Percentiles rank a stretch among this genome's conserved stretches.
Evolutionary conservation across 768 basidiomycete genomes (phyloP).

Genomic region (Calocybe gangraenosa): DNA sequence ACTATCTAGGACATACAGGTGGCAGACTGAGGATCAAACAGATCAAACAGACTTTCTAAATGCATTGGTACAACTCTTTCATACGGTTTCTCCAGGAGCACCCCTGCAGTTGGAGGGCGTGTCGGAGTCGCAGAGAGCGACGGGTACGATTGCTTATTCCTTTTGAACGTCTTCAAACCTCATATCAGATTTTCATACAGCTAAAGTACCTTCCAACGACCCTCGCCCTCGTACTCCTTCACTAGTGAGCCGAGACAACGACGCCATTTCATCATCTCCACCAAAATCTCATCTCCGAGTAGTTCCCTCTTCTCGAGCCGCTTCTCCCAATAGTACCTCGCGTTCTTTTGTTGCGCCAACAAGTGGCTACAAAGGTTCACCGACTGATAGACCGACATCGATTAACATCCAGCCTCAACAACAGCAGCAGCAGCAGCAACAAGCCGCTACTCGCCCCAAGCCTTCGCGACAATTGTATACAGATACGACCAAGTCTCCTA

Average conservation of each 20-base stretch:
- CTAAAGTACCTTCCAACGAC: conserved; percentile 14
- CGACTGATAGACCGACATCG: conserved; percentile 26
- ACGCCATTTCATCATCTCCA: conserved; percentile 17
- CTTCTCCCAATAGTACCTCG: conserved; percentile 34
- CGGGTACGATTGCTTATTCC: conserved; percentile 23
- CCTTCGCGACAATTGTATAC: conserved; percentile 43
- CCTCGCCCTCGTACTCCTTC: conserved; percentile 22
- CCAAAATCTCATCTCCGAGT: conserved; percentile 21
- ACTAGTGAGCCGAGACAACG: conserved; percentile 21
- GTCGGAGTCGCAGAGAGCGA: conserved; percentile 31
- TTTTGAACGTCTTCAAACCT: not conserved
- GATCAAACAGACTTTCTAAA: conserved; percentile 77
- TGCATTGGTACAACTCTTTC: conserved; percentile 61
- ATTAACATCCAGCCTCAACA: conserved; percentile 26
- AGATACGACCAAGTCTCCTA: conserved; percentile 32
- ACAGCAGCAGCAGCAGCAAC: conserved; percentile 6
- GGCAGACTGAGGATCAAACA: conserved; percentile 72
- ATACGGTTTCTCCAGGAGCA: conserved; percentile 37
- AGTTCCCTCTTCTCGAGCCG: conserved; percentile 29
- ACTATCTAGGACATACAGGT: conserved; percentile 84
- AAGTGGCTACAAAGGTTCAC: conserved; percentile 14
- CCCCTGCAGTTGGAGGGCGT: conserved; percentile 60
- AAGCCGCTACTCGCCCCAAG: conserved; percentile 23
- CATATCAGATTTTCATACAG: conserved; percentile 1
- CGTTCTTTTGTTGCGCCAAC: conserved; percentile 14